These are phyloP conservation scores for Penicillium psychrofluorescens DNA, from an alignment of 495 filamentous ascomycete species.

Conservation along the genomic window DNA sequence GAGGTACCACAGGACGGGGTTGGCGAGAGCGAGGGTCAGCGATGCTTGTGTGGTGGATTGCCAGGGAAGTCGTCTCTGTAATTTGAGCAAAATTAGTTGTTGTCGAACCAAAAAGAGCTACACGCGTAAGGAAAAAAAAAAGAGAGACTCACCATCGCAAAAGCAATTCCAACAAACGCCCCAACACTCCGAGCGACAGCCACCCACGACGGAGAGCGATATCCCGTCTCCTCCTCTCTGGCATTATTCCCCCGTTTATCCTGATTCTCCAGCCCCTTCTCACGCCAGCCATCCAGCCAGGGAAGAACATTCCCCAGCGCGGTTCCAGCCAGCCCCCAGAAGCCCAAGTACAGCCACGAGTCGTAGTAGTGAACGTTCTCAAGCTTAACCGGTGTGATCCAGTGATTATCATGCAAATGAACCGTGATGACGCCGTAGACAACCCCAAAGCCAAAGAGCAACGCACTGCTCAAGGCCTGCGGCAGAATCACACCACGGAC, in stretches of 20 bases:
- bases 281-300: conserved; percentile 69
- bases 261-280: conserved; percentile 15
- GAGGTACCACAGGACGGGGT: conserved; percentile 92
- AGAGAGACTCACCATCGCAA: conserved; percentile 70
- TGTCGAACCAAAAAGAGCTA: conserved; percentile 1
- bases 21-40: conserved; percentile 81
- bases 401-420: conserved; percentile 67
- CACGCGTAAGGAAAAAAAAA: conserved; percentile 9
- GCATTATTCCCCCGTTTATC: conserved; percentile 15
- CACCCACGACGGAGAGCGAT: conserved; percentile 61
- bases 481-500: conserved; percentile 40
- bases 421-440: conserved; percentile 80
- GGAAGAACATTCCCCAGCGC: conserved; percentile 71
- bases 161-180: conserved; percentile 91
- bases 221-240: conserved; percentile 19
- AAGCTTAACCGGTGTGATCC: conserved; percentile 56
- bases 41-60: conserved; percentile 90
- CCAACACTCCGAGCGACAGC: conserved; percentile 80
- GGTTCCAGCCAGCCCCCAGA: conserved; percentile 79
- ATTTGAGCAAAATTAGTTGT: not conserved
- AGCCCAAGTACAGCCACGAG: conserved; percentile 61
- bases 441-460: conserved; percentile 76
- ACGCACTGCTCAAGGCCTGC: conserved; percentile 44
- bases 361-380: conserved; percentile 49
- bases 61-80: conserved; percentile 80